These are phyloP conservation scores for Rubus idaeus DNA, from an alignment of 306 rosid species.

Conservation along the genomic window DNA sequence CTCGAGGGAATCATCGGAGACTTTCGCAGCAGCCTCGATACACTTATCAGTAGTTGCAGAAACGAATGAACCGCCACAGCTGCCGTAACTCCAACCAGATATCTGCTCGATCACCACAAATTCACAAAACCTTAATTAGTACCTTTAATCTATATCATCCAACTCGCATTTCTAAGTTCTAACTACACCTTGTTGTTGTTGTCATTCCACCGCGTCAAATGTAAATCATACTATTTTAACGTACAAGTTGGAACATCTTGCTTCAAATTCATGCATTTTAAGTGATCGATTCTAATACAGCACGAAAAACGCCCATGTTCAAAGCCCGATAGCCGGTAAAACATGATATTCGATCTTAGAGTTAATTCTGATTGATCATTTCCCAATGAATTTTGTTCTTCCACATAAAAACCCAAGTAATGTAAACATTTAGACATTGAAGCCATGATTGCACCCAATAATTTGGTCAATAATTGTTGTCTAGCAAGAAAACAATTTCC, in stretches of 20 bases:
- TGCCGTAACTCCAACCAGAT: slow-evolving; percentile 68
- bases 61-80: slow-evolving; percentile 75
- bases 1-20: slow-evolving; percentile 66
- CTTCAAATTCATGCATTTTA: neutral
- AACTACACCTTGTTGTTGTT: neutral
- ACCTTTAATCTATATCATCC: slow-evolving; percentile 17
- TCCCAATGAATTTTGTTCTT: neutral
- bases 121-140: neutral
- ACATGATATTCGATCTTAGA: neutral
- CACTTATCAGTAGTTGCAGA: slow-evolving; percentile 64
- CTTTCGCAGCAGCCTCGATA: slow-evolving; percentile 53
- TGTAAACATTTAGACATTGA: too few species aligned
- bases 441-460: neutral
- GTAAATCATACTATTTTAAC: neutral
- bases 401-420: too few species aligned
- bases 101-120: slow-evolving; percentile 47
- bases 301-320: neutral
- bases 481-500: neutral
- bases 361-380: neutral
- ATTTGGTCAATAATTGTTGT: neutral
- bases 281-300: neutral
- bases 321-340: neutral
- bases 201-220: neutral
- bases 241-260: neutral
- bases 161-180: slow-evolving; percentile 3